A percentile compares a stretch with the other conserved stretches of the same genome.
These are phyloP conservation scores for Pestalotiopsis sp. DNA, from an alignment of 2,329 filamentous ascomycete species.

Conservation along the genomic window DNA sequence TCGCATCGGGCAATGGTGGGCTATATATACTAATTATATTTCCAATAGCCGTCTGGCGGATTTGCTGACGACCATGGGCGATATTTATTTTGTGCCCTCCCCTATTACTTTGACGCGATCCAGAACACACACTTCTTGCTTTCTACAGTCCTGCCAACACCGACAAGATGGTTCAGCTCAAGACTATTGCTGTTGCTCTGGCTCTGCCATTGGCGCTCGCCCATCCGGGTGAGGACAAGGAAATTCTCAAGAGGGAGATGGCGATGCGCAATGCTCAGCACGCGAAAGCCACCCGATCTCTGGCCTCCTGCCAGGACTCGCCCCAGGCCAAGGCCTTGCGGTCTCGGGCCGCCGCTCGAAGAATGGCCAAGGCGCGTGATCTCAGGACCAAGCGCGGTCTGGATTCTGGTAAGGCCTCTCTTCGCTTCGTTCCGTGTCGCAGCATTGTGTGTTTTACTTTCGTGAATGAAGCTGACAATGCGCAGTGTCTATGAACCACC, in stretches of 20 bases:
- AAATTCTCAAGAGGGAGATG: constrained; percentile 1
- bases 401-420: not conserved
- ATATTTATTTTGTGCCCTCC: too few relatives aligned
- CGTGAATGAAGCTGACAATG: not conserved
- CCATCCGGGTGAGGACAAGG: constrained; percentile 5
- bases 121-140: too few relatives aligned
- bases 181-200: not conserved
- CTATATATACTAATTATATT: not conserved
- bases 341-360: constrained; percentile 1
- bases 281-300: not conserved
- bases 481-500: constrained; percentile 3
- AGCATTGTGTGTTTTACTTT: not conserved
- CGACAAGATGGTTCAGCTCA: not conserved
- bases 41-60: not conserved
- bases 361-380: not conserved
- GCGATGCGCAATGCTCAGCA: constrained; percentile 4
- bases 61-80: too few relatives aligned
- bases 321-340: not conserved
- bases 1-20: not conserved
- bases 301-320: not conserved
- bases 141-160: too few relatives aligned
- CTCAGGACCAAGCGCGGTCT: not conserved
- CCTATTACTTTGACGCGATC: too few relatives aligned
- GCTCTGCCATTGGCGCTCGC: not conserved
- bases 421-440: not conserved